phyloP scores from a whole-genome alignment of 2,329 filamentous ascomycete species.

The Bipolaris bicolor region DNA sequence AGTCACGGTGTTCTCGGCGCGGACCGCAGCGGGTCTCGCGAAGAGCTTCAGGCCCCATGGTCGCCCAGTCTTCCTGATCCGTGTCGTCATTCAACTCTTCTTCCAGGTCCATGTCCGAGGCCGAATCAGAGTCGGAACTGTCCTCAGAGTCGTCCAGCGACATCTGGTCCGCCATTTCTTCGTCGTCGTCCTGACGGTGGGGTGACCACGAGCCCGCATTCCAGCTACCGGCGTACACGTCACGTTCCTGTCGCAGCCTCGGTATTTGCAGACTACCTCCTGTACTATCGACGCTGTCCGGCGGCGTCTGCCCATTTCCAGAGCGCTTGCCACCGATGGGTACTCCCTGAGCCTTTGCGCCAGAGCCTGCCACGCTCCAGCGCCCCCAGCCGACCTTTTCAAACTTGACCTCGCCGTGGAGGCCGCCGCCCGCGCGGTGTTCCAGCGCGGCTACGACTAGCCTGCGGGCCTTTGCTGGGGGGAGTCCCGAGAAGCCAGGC shows the following conservation, averaged over 20 bases:
- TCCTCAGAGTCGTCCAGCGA: conserved; percentile 75
- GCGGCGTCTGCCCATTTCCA: conserved; percentile 52
- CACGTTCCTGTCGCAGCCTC: conserved; percentile 39
- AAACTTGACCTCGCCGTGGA: conserved; percentile 77
- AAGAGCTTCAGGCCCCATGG: conserved; percentile 83
- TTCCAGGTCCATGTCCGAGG: conserved; percentile 71
- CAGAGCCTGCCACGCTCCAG: conserved; percentile 71
- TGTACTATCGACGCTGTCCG: conserved; percentile 54
- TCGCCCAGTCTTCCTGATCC: conserved; percentile 95
- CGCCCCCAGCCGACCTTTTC: conserved; percentile 97
- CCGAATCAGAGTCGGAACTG: conserved; percentile 71
- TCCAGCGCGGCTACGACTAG: conserved; percentile 92
- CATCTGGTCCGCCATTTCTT: conserved; percentile 84
- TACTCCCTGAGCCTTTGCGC: conserved; percentile 59
- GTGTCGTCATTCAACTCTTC: conserved; percentile 82
- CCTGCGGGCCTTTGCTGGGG: conserved; percentile 86
- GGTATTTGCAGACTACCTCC: conserved; percentile 57
- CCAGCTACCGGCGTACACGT: conserved; percentile 63
- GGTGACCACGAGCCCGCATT: conserved; percentile 76
- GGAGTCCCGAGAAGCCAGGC: conserved; percentile 87
- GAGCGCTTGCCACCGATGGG: conserved; percentile 47
- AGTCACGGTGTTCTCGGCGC: conserved; percentile 45
- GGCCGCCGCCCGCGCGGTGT: conserved; percentile 67
- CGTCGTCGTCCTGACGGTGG: conserved; percentile 50
- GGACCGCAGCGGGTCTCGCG: conserved; percentile 61